These are phyloP conservation scores for Mycena maculata DNA, from an alignment of 768 basidiomycete species.

Conservation along the genomic window DNA sequence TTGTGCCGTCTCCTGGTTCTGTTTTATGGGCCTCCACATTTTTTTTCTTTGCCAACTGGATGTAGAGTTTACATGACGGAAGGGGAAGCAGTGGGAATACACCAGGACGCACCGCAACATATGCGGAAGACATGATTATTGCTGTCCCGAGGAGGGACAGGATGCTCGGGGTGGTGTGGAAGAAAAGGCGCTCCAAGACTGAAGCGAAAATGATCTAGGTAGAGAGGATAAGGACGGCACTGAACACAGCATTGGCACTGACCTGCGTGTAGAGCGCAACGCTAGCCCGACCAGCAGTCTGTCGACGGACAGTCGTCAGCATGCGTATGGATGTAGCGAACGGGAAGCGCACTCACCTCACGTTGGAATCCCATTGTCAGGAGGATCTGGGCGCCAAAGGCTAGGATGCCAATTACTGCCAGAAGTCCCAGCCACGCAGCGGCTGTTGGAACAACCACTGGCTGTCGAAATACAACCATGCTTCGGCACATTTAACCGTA, in stretches of 20 bases:
- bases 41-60: conserved; percentile 28
- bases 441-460: conserved; percentile 58
- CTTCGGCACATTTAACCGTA: conserved; percentile 40
- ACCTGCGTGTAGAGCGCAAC: conserved; percentile 67
- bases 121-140: conserved; percentile 75
- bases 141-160: conserved; percentile 71
- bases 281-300: conserved; percentile 69
- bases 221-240: not conserved
- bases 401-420: conserved; percentile 62
- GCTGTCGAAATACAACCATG: conserved; percentile 55
- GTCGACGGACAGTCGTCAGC: too few species aligned
- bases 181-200: conserved; percentile 72
- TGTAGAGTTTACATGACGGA: not conserved
- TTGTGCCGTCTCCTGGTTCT: not conserved
- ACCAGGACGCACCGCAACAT: conserved; percentile 65
- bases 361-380: conserved; percentile 70
- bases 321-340: too few species aligned
- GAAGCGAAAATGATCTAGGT: conserved; percentile 74
- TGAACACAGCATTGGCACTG: conserved; percentile 31
- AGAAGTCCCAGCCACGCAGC: conserved; percentile 60
- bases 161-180: conserved; percentile 66
- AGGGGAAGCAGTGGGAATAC: not conserved
- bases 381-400: conserved; percentile 65
- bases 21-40: not conserved
- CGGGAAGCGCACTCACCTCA: too few species aligned